Conservation (phyloP, 2,329 filamentous ascomycete genomes). For the Dothideomycetes sp. region DNA sequence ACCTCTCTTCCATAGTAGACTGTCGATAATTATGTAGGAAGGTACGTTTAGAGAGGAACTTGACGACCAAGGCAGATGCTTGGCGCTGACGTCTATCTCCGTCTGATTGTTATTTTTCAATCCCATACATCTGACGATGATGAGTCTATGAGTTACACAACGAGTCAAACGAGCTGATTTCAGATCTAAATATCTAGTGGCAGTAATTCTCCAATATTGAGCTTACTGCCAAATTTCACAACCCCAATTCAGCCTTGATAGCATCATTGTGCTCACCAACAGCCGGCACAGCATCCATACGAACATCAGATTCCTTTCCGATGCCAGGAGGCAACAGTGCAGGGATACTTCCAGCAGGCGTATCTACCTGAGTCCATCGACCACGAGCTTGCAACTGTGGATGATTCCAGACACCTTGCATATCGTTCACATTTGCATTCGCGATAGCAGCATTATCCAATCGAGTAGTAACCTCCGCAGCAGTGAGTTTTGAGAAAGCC, state of each 20-base stretch:
- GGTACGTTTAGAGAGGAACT: too few relatives aligned
- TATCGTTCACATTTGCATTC: constrained; percentile 47
- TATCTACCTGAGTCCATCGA: constrained; percentile 44
- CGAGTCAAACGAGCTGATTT: too few relatives aligned
- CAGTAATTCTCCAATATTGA: too few relatives aligned
- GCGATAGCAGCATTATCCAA: constrained; percentile 44
- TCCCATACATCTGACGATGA: too few relatives aligned
- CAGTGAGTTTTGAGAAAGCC: constrained; percentile 32
- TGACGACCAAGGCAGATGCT: too few relatives aligned
- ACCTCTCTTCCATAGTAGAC: too few relatives aligned
- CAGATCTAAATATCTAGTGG: too few relatives aligned
- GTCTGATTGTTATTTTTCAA: too few relatives aligned
- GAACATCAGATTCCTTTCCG: constrained; percentile 21
- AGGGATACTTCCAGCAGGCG: constrained; percentile 37
- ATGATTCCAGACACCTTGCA: constrained; percentile 47
- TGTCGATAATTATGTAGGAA: too few relatives aligned
- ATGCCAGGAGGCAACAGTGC: constrained; percentile 44
- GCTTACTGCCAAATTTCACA: too few relatives aligned
- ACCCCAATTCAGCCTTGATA: constrained; percentile 23
- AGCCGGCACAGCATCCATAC: constrained; percentile 38
- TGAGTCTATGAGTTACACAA: too few relatives aligned
- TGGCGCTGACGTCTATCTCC: too few relatives aligned
- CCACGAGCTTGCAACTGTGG: constrained; percentile 43
- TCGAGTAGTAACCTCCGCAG: constrained; percentile 33
- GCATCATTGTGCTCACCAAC: constrained; percentile 44